These are phyloP conservation scores for Aspergillus felis DNA, from an alignment of 2,329 filamentous ascomycete genomes.

Conservation along the genomic window DNA sequence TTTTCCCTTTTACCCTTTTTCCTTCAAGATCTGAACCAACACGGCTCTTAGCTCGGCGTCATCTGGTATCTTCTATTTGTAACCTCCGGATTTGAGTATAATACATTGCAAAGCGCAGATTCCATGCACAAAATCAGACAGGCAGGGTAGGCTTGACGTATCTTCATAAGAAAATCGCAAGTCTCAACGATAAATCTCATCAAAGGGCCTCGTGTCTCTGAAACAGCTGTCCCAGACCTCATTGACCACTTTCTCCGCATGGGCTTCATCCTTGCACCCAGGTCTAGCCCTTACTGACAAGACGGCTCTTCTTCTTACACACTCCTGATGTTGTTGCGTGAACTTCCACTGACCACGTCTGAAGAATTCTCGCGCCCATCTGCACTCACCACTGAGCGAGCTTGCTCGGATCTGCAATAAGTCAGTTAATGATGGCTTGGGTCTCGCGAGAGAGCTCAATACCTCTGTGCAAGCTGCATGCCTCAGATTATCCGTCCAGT, in stretches of 20 bases:
- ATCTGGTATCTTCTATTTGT: background rate
- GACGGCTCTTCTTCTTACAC: conserved; percentile 77
- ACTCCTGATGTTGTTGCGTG: conserved; percentile 90
- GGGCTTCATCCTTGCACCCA: conserved; percentile 75
- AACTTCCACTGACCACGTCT: conserved; percentile 80
- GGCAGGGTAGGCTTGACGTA: conserved; percentile 1
- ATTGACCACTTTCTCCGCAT: conserved; percentile 85
- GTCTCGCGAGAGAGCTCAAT: conserved; percentile 6
- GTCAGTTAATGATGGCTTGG: conserved; percentile 9
- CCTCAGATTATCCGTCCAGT: conserved; percentile 73
- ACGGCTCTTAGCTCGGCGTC: conserved; percentile 4
- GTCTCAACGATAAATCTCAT: conserved; percentile 78
- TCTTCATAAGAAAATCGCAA: conserved; percentile 1
- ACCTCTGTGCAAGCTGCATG: conserved; percentile 96
- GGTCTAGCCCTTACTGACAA: conserved; percentile 75
- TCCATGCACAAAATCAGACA: background rate
- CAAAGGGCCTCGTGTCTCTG: conserved; percentile 87
- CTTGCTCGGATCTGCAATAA: conserved; percentile 74
- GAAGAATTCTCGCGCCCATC: conserved; percentile 83
- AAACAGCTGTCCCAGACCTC: conserved; percentile 99
- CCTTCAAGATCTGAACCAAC: background rate
- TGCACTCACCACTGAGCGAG: conserved; percentile 88
- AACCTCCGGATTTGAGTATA: background rate
- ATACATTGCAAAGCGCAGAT: conserved; percentile 8
- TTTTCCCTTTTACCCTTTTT: background rate